A percentile compares a stretch with the other conserved stretches of the same genome.
These are phyloP conservation scores for Avena atlantica DNA, from an alignment of 176 grass and related monocot genomes.

Conservation along the genomic window DNA sequence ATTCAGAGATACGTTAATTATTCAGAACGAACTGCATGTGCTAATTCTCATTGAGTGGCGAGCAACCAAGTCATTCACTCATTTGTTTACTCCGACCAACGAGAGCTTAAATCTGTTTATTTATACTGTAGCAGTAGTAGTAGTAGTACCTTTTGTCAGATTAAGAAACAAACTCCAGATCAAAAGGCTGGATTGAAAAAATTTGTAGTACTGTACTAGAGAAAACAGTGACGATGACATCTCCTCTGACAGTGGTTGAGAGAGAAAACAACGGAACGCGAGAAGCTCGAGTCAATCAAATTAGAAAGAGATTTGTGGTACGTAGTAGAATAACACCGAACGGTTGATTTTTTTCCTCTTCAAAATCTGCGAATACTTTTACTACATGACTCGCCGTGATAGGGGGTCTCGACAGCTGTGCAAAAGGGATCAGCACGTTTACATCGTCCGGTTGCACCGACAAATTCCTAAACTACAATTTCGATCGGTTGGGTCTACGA, in stretches of 20 bases:
- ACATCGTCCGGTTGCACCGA: slow-evolving; percentile 52
- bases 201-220: background rate
- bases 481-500: background rate
- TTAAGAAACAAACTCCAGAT: background rate
- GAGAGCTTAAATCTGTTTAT: background rate
- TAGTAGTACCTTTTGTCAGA: background rate
- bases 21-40: background rate
- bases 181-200: background rate
- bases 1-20: background rate
- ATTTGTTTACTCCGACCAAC: background rate
- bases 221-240: background rate
- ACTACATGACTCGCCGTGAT: background rate
- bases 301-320: background rate
- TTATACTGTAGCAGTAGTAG: too few species aligned
- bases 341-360: background rate
- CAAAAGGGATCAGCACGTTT: slow-evolving; percentile 50
- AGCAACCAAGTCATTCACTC: background rate
- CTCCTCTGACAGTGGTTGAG: background rate
- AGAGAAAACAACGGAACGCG: slow-evolving; percentile 11
- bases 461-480: slow-evolving; percentile 43
- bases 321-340: background rate
- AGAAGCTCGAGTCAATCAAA: slow-evolving; percentile 14
- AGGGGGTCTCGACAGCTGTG: background rate
- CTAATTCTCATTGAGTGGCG: background rate
- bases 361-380: background rate